These are phyloP conservation scores for Zopfia rhizophila DNA, from an alignment of 2,329 filamentous ascomycete species.

Conservation along the genomic window DNA sequence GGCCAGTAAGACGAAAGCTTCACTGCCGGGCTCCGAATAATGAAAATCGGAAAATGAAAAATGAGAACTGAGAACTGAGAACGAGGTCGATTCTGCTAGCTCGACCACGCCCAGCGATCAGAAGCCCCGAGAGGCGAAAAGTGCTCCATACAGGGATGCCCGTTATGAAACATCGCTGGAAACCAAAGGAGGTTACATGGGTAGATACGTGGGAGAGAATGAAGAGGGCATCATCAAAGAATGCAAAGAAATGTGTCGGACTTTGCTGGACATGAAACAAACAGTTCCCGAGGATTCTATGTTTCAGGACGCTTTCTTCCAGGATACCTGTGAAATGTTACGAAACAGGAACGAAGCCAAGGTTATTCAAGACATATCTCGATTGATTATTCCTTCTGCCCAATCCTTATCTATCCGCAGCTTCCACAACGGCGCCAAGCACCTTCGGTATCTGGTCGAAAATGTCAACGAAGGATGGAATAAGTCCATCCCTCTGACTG, in stretches of 20 bases:
- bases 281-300: slow-evolving; percentile 8
- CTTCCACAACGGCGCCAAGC: slow-evolving; percentile 30
- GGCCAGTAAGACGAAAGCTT: too few species aligned
- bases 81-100: too few species aligned
- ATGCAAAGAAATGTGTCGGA: slow-evolving; percentile 14
- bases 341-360: slow-evolving; percentile 28
- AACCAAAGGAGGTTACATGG: slow-evolving; percentile 20
- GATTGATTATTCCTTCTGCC: slow-evolving; percentile 51
- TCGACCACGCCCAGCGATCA: slow-evolving; percentile 16
- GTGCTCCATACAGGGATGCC: slow-evolving; percentile 16
- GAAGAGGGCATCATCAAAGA: slow-evolving; percentile 5
- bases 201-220: slow-evolving; percentile 6
- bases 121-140: slow-evolving; percentile 11
- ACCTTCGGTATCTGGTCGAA: slow-evolving; percentile 51
- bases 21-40: too few species aligned
- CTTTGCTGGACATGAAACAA: slow-evolving; percentile 11
- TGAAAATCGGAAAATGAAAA: too few species aligned
- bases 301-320: slow-evolving; percentile 29
- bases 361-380: slow-evolving; percentile 26
- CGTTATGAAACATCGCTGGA: slow-evolving; percentile 12
- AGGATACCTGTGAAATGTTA: slow-evolving; percentile 22
- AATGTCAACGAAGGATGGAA: slow-evolving; percentile 58
- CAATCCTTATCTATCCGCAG: slow-evolving; percentile 42
- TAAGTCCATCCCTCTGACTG: slow-evolving; percentile 51
- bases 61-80: too few species aligned